Evolutionary conservation across 441 rosid species (phyloP), one percentile per base, ranked within the genome.

Genomic region (Populus trichocarpa): DNA sequence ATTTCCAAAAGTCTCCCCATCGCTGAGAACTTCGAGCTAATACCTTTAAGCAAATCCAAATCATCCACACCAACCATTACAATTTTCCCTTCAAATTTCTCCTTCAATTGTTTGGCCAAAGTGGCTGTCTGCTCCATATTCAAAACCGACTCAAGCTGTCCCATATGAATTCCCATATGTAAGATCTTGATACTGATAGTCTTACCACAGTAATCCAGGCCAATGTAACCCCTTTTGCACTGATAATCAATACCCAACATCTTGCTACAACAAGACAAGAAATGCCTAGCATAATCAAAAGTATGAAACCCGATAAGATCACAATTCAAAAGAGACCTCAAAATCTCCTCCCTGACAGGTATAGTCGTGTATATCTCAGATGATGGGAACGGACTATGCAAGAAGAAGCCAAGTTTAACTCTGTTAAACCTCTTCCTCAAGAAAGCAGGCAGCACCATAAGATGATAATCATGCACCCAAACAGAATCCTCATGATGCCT

Each of bases 381-480:
- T 0, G 98, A 87, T 38, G 98, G 98, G 26, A 93, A 93, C 0
- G 93, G 89, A 61, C 90, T 87, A 35, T 92, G 98, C 3, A 93
- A 76, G 72, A 93, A 93, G 57, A 92, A 89, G 0, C 98, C 98
- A 6, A 93, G 79, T 78, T 89, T 90, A 42, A 92, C 82, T 69
- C 90, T 79, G 11, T 76, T 85, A 70, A 84, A 86, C 80, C 83
- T 81, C 32, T 81, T 92, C 72, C 97, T 89, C 77, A 93, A 67
- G 73, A 92, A 85, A 72, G 93, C 86, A 28, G 98, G 97, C 46
- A 90, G 76, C 16, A 88, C 80, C 97, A 93, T 88, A 40, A 93
- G 92, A 78, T 93, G 98, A 71, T 93, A 93, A 81, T 93, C 96
- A 20, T 93, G 95, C 36, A 93, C 84, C 96, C 98, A 93, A 3